Evolutionary conservation across 1,139 yeast genomes (phyloP), one percentile per base, ranked within the genome.

Genomic region (Wickerhamomyces sp.): DNA sequence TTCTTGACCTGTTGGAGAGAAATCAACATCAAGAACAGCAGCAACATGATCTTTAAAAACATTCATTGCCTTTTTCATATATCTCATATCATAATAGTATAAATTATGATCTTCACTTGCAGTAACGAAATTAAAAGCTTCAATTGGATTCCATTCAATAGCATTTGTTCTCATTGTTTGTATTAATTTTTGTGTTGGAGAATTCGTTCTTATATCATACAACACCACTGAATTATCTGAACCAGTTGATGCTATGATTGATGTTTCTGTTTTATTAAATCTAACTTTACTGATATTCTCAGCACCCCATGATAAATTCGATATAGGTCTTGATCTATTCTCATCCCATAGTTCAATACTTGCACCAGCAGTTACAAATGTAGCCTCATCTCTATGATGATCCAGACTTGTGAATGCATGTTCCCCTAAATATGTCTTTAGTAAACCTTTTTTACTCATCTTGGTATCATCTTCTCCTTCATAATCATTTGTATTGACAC

Each of bases 141-240:
- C 98, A 86, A 93, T 88, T 6, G 99, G 99, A 66, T 94, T 93
- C 98, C 98, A 94, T 45, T 91, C 76, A 32, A 94, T 73, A 39
- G 94, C 76, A 65, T 94, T 94, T 27, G 94, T 87, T 59, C 95
- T 76, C 75, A 93, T 73, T 30, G 80, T 72, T 30, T 95, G 88
- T 39, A 85, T 87, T 50, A 93, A 79, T 64, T 90, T 91, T 63
- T 94, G 98, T 3, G 94, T 81, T 11, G 99, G 96, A 2, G 95
- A 77, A 58, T 86, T 81, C n/a, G 97, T 89, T 58, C 99, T 79
- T 45, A 89, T 73, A 65, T 94, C 99, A 65, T 94, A 93, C 41
- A 94, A 70, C 2, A 93, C 93, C 45, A 93, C 75, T 2, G 96
- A 85, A 56, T 95, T 85, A 64, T 93, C 99, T 43, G 91, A 79